phyloP scores from a whole-genome alignment of 2,329 filamentous ascomycete genomes.

The Aspergillus piperis region DNA sequence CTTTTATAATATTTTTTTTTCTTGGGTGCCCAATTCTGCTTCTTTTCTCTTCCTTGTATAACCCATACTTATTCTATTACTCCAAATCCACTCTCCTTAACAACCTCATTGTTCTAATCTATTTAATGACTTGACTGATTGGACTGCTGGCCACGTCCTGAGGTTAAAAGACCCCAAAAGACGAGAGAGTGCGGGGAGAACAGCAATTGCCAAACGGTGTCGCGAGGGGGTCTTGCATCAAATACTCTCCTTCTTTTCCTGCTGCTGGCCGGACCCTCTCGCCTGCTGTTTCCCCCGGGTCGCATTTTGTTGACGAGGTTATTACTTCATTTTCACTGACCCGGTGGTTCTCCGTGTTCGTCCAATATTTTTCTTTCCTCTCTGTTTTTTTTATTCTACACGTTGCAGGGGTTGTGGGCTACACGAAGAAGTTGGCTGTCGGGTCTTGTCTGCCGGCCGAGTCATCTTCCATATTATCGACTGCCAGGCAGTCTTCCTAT shows the following conservation, averaged over 20 bases:
- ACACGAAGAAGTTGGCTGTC: background rate
- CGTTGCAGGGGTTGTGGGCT: background rate
- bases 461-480: background rate
- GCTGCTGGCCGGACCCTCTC: background rate
- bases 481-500: background rate
- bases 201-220: constrained; percentile 6
- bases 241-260: constrained; percentile 4
- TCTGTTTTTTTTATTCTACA: background rate
- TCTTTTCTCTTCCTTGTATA: background rate
- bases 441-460: background rate
- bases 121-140: background rate
- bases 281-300: background rate
- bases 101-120: background rate
- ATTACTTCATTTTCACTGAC: background rate
- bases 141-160: constrained; percentile 7
- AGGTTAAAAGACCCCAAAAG: background rate
- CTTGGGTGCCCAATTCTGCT: background rate
- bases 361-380: background rate
- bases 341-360: background rate
- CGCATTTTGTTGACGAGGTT: background rate
- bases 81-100: background rate
- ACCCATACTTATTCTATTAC: background rate
- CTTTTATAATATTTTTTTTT: background rate
- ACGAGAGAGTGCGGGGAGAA: constrained; percentile 10
- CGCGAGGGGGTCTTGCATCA: constrained; percentile 3